Base-by-base conservation (phyloP, 768 basidiomycete species). In the Sporobolomyces phaffii region DNA sequence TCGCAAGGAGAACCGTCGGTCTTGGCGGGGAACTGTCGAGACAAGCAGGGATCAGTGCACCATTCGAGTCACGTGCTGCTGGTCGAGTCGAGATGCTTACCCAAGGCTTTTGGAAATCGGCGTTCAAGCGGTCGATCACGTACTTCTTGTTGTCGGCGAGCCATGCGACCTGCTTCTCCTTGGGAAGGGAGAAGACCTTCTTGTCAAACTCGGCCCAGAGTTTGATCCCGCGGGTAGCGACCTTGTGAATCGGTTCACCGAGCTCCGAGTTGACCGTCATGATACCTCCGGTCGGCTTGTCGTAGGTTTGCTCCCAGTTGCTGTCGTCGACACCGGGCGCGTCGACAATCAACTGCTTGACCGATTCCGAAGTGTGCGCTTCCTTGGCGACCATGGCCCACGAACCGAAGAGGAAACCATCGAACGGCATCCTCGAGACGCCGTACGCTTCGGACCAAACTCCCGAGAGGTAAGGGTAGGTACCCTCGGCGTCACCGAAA, bases 331-430 rank as follows among this genome's bases (percentile, higher is more conserved):
- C 92, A 78, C 96, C 96, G n/a, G 87, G 75, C 2, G 94, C 92
- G 49, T 87, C 89, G 64, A 97, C 87, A 69, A 99, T 98, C 68
- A 99, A 83, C 78, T 98, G 90, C 82, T 98, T 99, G 78, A 99
- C 93, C 10, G 87, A 87, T 3, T 90, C 82, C 73, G 87, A 89
- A 0, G 96, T 98, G 78, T 98, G 94, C 5, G 94, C 91, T 78
- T 99, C 96, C 80, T 91, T 92, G 54, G 96, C 94, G 36, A 97
- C 91, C 94, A 99, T 98, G 77, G 98, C 91, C 60, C 96, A 88
- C 75, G 88, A 89, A 9, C 89, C 96, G 73, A 93, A 96, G 49
- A 99, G 82, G 82, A 94, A 92, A 53, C 94, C 96, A 72, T 98
- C 94, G 80, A 92, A 96, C 2, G 96, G 96, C 96, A 98, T 99